Evolutionary conservation across 495 filamentous ascomycete genomes (phyloP).

Genomic region (Rusavskia elegans): DNA sequence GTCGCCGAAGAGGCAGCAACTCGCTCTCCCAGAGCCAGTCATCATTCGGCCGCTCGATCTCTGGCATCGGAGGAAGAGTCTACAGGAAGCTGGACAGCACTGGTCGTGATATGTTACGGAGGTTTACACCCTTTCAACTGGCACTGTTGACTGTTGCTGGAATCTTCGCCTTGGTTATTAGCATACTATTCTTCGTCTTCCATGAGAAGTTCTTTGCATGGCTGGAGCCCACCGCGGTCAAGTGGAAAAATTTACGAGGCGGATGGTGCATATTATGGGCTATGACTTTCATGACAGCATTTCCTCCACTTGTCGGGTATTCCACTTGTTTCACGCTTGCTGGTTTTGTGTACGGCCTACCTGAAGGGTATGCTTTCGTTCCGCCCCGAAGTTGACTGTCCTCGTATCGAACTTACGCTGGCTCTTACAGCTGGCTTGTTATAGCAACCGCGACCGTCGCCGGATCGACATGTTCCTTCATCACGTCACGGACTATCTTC

Average conservation of each 20-base stretch:
- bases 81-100: constrained; percentile 27
- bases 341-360: constrained; percentile 90
- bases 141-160: constrained; percentile 35
- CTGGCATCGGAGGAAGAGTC: constrained; percentile 28
- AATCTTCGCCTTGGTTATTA: constrained; percentile 32
- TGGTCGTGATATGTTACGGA: constrained; percentile 19
- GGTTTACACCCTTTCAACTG: constrained; percentile 45
- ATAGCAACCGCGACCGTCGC: constrained; percentile 61
- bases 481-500: constrained; percentile 63
- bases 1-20: constrained; percentile 26
- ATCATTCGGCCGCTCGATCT: constrained; percentile 18
- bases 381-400: neutral
- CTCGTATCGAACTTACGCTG: constrained; percentile 2
- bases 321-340: constrained; percentile 69
- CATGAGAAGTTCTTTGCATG: constrained; percentile 60
- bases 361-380: constrained; percentile 44
- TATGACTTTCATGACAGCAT: constrained; percentile 60
- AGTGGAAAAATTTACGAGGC: constrained; percentile 50
- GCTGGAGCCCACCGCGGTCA: constrained; percentile 50
- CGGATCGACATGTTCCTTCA: constrained; percentile 62
- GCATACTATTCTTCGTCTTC: constrained; percentile 55
- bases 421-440: constrained; percentile 52
- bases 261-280: constrained; percentile 73
- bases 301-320: constrained; percentile 88
- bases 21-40: constrained; percentile 7